A percentile compares a stretch with the other conserved stretches of the same genome.
Evolutionary conservation across 371 early-diverging fungal species (phyloP).

Genomic region (Syncephalastrum sp.): DNA sequence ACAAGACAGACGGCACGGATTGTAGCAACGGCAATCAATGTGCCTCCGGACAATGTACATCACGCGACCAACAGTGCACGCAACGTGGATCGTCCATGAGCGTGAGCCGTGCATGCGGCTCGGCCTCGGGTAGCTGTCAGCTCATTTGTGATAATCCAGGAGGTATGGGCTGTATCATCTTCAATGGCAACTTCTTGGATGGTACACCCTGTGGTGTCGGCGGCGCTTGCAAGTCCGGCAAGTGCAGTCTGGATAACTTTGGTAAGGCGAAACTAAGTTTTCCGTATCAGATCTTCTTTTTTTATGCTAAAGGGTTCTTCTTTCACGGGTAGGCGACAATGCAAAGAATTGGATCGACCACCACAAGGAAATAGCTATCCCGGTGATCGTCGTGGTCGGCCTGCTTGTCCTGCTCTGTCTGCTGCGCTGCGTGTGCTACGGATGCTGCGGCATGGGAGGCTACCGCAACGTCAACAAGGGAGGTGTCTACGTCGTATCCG

Average conservation of each 20-base stretch:
- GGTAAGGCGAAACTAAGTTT: slow-evolving; percentile 17
- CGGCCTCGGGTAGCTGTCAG: slow-evolving; percentile 56
- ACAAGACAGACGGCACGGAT: slow-evolving; percentile 62
- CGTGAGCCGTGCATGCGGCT: slow-evolving; percentile 46
- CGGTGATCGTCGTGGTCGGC: slow-evolving; percentile 48
- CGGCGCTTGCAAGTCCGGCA: slow-evolving; percentile 57
- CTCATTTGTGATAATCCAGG: slow-evolving; percentile 67
- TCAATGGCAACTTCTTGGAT: slow-evolving; percentile 82
- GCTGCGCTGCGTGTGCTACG: slow-evolving; percentile 46
- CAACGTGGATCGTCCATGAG: slow-evolving; percentile 48
- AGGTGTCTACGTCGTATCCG: slow-evolving; percentile 20
- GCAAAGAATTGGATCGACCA: slow-evolving; percentile 40
- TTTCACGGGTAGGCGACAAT: slow-evolving; percentile 18
- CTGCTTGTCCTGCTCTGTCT: slow-evolving; percentile 51
- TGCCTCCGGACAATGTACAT: slow-evolving; percentile 90
- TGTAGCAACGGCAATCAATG: slow-evolving; percentile 70
- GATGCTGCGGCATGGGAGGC: slow-evolving; percentile 26
- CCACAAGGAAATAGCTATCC: slow-evolving; percentile 50
- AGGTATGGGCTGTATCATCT: slow-evolving; percentile 56
- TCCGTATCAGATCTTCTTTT: too few relatives aligned
- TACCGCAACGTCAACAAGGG: slow-evolving; percentile 23
- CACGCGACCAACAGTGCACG: slow-evolving; percentile 79
- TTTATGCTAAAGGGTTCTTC: not conserved
- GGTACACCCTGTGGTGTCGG: slow-evolving; percentile 86
- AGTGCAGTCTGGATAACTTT: slow-evolving; percentile 39